Evolutionary conservation across 164 flowering plant species (phyloP), one percentile per base, ranked within the genome.

Genomic region (Amborella trichopoda): DNA sequence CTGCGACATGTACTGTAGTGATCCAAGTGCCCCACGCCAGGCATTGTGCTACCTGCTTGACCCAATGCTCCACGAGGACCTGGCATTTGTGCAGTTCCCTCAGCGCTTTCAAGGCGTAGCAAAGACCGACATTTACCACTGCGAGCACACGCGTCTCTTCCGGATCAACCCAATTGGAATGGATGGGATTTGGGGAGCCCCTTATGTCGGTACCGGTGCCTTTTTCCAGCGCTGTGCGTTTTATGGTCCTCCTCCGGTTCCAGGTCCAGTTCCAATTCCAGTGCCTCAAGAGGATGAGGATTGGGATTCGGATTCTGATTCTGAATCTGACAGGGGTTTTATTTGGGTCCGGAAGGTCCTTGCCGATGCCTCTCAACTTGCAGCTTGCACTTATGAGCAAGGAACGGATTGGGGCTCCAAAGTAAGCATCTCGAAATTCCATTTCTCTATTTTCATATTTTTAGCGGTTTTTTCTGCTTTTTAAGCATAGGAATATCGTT

Each of bases 1-100:
- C 40, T 79, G 81, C 21, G 89, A 81, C 66, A 76, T 68, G 75
- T 68, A 50, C 61, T 78, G 83, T 0, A 80, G 78, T 50, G 80
- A 83, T 54, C 78, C 94, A 0, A 26, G 39, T 24, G 66, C 81
- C 9, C 69, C 72, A 3, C 68, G 46, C 1, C 75, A 64, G 0
- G 76, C 53, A 0, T 40, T 85, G n/a, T 85, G 95, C 53, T 73
- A 68, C 61, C 26, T 77, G 1, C 23, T 18, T 2, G 80, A 76
- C 27, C 61, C 73, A 0, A n/a, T 50, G 3, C 50, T 23, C 22
- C 25, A 23, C n/a, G 40, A 63, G 4, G 54, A 48, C 3, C 23
- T 74, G 4, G 81, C 68, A 0, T 82, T 57, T 21, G 58, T 85
- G 26, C 95, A 82, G 26, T 80, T 82, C 28, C 83, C 86, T 3